These are phyloP conservation scores for Dentipellis sp. DNA, from an alignment of 768 basidiomycete genomes.

Conservation along the genomic window DNA sequence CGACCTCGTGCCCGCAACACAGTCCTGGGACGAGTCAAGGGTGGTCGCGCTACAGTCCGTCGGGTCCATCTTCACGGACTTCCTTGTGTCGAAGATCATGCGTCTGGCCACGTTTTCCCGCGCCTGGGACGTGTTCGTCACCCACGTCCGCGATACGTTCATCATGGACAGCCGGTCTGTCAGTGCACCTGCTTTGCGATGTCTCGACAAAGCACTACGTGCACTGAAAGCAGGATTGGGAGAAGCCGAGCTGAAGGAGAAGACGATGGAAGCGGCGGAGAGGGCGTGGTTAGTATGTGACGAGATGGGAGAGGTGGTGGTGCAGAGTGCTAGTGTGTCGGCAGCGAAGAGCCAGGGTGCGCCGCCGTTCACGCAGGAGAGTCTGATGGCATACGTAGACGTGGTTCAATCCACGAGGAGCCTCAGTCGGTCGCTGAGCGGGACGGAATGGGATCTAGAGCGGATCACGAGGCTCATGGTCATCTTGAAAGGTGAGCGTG, in stretches of 20 bases:
- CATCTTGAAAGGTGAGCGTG: conserved; percentile 58
- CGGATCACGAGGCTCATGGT: conserved; percentile 60
- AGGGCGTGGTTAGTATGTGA: conserved; percentile 66
- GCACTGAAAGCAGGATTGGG: conserved; percentile 31
- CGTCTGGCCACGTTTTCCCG: conserved; percentile 57
- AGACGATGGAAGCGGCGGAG: conserved; percentile 42
- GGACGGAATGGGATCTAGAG: conserved; percentile 56
- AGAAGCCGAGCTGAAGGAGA: conserved; percentile 21
- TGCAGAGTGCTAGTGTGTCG: conserved; percentile 19
- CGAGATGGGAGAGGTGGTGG: conserved; percentile 48
- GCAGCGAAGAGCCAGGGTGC: conserved; percentile 1
- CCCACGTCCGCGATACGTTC: conserved; percentile 62
- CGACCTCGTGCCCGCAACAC: conserved; percentile 15
- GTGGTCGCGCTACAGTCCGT: conserved; percentile 77
- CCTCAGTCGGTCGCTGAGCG: conserved; percentile 37
- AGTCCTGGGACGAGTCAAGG: conserved; percentile 84
- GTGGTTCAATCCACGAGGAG: conserved; percentile 53
- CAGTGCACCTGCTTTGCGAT: conserved; percentile 78
- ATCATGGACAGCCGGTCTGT: conserved; percentile 43
- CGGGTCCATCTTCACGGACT: conserved; percentile 77
- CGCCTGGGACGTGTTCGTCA: conserved; percentile 70
- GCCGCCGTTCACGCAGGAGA: conserved; percentile 71
- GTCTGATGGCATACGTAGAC: conserved; percentile 72
- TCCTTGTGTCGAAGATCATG: conserved; percentile 66
- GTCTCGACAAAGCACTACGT: conserved; percentile 70